Base-by-base conservation (phyloP, 2,329 filamentous ascomycete genomes). In the Ceratocystis ficicola region DNA sequence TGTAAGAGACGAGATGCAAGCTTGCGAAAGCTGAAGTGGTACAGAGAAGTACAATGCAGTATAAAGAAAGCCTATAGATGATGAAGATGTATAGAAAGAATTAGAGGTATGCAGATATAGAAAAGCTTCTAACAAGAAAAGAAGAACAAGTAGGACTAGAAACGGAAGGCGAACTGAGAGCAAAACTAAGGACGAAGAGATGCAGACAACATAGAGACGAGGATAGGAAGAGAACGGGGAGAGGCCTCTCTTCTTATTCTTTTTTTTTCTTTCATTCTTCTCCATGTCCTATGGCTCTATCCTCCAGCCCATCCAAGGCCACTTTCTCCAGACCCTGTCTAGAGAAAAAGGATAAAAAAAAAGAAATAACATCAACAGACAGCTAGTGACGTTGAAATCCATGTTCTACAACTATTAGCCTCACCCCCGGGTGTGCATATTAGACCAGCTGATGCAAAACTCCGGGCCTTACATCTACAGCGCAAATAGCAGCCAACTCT, bases 291-390 rank as follows among this genome's bases (percentile, higher is more conserved):
- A 22, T 44, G 36, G 32, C n/a, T 41, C 44, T 12, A 28, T 20
- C 8, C n/a, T 10, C 17, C 32, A 15, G 28, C 55, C 55, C 2
- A 25, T 36, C 20, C 28, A 17, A 59, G 55, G 10, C 10, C 20
- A 12, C 20, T 15, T 36, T 59, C 30, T 10, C 28, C 4, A 17
- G 25, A 5, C 5, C 36, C 36, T 41, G 61, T 15, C 17, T 28
- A 60, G 30, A 32, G 17, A 25, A 10, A 52, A 41, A 44, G 15
- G 15, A 22, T 12, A 63, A 59, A 55, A 66, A 22, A 61, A 30
- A 65, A 8, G 57, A 36, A 22, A 62, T n/a, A 12, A 44, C 22
- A 60, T 28, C 48, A 52, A 62, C 20, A 41, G 48, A 63, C 44
- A 48, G 30, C 59, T 44, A 62, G 62, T 63, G 30, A 44, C 22